A percentile compares a stretch with the other conserved stretches of the same genome.
Conservation (phyloP, 1,284 basidiomycete species). For the Sanghuangporus weigelae region DNA sequence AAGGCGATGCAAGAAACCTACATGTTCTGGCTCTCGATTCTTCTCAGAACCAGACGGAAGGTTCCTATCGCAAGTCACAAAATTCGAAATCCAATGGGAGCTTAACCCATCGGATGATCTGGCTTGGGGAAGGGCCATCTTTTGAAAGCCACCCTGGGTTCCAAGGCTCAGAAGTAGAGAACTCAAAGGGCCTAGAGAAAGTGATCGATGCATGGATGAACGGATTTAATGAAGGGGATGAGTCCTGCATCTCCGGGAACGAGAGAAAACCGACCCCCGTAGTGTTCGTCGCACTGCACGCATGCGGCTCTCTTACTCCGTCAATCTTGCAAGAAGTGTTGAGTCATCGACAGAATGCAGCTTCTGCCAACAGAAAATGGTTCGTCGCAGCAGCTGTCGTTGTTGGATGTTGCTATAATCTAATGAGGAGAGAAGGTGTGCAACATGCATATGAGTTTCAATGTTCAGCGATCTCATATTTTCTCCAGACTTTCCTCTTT, state of each 20-base stretch:
- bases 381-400: slow-evolving; percentile 35
- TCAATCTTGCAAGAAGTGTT: slow-evolving; percentile 38
- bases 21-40: slow-evolving; percentile 50
- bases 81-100: slow-evolving; percentile 13
- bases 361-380: slow-evolving; percentile 27
- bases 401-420: slow-evolving; percentile 51
- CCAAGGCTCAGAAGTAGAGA: neutral
- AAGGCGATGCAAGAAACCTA: slow-evolving; percentile 31
- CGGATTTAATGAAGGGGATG: slow-evolving; percentile 18
- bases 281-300: slow-evolving; percentile 61
- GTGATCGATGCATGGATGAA: slow-evolving; percentile 14
- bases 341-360: slow-evolving; percentile 19
- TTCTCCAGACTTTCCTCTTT: slow-evolving; percentile 41
- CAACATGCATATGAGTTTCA: slow-evolving; percentile 16
- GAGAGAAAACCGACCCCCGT: slow-evolving; percentile 34
- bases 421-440: slow-evolving; percentile 38
- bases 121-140: slow-evolving; percentile 8
- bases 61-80: slow-evolving; percentile 34
- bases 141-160: slow-evolving; percentile 12
- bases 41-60: slow-evolving; percentile 37
- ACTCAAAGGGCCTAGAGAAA: neutral
- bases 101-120: slow-evolving; percentile 5
- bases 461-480: slow-evolving; percentile 8
- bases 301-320: slow-evolving; percentile 43
- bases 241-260: neutral